Base-by-base conservation (phyloP, 371 early-diverging fungal genomes). In the Lichtheimia ramosa region DNA sequence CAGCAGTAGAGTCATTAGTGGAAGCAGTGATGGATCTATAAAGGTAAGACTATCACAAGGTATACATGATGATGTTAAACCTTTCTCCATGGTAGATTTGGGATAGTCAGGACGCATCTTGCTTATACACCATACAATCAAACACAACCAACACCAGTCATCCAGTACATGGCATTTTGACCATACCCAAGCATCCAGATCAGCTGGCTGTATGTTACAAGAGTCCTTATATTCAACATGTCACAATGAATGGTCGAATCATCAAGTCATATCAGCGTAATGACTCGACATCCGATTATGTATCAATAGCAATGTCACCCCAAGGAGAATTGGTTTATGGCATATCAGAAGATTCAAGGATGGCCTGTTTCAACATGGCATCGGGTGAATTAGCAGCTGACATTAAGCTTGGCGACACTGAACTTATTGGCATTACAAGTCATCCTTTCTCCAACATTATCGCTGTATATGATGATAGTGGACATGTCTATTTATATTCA, bases 11-110 rank as follows among this genome's bases (percentile, higher is more conserved):
- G 75, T 97, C 0, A 59, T 95, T 15, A 92, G 88, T 63, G 92
- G 83, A 0, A 90, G 92, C 43, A 90, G 90, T 58, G 98, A 97
- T 65, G 97, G 96, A 3, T 88, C 91, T 0, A 79, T 93, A 48
- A 93, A 88, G 81, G 91, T 92, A 77, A 56, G 67, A 1, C 1
- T 2, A 7, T 21, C 4, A 10, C 21, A n/a, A n/a, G 16, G n/a
- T 20, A 20, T 54, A n/a, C 5, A 55, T 41, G n/a, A 41, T 43
- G 24, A 14, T 55, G 7, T 41, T 43, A 0, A 25, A 43, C 10
- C 14, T 24, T 15, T 3, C 2, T 20, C 13, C 0, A 20, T 34
- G 24, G 3, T 56, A 62, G 63, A 21, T 70, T 12, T 66, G 64
- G 64, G 58, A 63, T 54, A 52, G 34, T 46, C 53, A 58, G 51